phyloP scores from a whole-genome alignment of 352 stramenopile genomes.

The Globisporangium parvum region DNA sequence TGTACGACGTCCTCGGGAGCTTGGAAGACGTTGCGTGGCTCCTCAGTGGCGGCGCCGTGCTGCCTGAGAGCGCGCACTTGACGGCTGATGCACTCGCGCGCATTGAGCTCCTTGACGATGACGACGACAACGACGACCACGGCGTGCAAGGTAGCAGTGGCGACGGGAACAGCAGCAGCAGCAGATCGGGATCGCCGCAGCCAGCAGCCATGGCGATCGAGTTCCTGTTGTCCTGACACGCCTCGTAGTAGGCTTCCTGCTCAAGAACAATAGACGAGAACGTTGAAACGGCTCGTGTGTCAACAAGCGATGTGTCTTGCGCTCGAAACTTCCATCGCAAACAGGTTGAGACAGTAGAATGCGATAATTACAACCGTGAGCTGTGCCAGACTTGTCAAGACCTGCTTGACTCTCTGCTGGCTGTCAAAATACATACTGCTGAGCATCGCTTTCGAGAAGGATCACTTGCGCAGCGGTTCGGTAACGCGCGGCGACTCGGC shows the following conservation, averaged over 20 bases:
- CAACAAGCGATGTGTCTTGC: background rate
- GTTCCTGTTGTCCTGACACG: conserved; percentile 10
- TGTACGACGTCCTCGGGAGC: conserved; percentile 22
- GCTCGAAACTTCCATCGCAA: background rate
- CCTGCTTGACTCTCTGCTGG: no score
- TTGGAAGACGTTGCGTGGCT: conserved; percentile 21
- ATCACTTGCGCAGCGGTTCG: no score
- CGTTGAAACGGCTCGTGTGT: no score
- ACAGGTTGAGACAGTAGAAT: no score
- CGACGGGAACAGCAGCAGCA: background rate
- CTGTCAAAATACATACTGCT: no score
- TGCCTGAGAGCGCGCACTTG: conserved; percentile 7
- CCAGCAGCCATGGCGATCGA: conserved; percentile 7
- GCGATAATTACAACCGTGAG: no score
- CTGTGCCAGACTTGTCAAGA: no score
- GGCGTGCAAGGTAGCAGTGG: background rate
- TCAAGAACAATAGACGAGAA: no score
- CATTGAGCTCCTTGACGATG: background rate
- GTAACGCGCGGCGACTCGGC: no score
- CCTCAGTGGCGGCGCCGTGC: conserved; percentile 13
- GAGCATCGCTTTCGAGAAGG: no score
- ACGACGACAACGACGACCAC: no score
- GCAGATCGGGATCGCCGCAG: conserved; percentile 1
- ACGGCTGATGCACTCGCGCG: background rate
- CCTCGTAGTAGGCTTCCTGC: no score